Evolutionary conservation across 805 yeast species (phyloP), one percentile per base, ranked within the genome.

Genomic region (Saccharomycopsis fodiens): DNA sequence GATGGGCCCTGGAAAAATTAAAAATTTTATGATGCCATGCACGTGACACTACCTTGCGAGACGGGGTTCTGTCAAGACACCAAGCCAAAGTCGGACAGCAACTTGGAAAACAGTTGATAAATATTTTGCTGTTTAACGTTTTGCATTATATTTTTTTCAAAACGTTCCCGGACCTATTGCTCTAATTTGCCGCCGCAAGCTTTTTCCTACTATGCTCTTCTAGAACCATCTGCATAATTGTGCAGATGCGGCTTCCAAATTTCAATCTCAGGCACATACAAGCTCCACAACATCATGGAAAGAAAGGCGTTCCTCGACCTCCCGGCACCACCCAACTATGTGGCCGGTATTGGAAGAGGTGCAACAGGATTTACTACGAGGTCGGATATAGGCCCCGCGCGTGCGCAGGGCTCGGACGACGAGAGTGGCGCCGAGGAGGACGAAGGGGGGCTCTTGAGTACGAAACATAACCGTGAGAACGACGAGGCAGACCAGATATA

Each of bases 261-360:
- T n/a, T n/a, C n/a, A 29, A 29, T 29, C 32, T 29, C 12, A 29
- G n/a, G 32, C n/a, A 29, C 12, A 29, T n/a, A 29, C 32, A 12
- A 29, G n/a, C 12, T n/a, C 12, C n/a, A 12, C 32, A 32, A 19
- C 8, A 15, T 10, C 22, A 72, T 72, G 81, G 76, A 74, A 25
- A 60, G 78, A 46, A 73, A 72, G 50, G 66, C 77, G 3, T 93
- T 93, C 62, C 67, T 91, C 40, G 87, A 83, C 57, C 86, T 84
- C 65, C 78, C 79, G 50, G 82, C 97, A 1, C 98, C 98, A 0
- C 75, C 82, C 1, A 95, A 94, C 4, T 91, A 91, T 59, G 74
- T 88, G 35, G 83, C 97, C 2, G 98, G 98, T 21, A 64, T 88
- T 5, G 97, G 97, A 0, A 70, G 98, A 58, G 98, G 98, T 22